Conservation (phyloP, 2,329 filamentous ascomycete species). For the Ophiostoma ips region DNA sequence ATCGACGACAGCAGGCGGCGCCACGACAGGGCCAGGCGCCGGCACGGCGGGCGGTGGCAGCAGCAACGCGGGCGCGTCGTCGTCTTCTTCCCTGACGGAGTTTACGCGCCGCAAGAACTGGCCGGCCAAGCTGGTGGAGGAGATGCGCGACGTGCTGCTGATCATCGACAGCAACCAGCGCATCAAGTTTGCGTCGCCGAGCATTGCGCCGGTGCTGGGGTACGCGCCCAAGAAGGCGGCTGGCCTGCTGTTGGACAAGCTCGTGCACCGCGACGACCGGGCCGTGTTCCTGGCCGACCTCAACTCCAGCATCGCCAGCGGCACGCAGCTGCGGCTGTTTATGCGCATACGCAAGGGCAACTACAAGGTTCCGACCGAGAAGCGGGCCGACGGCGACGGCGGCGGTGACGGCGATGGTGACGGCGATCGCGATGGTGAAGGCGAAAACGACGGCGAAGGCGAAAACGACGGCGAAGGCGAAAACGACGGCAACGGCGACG, state of each 20-base stretch:
- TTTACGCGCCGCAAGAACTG: conserved; percentile 56
- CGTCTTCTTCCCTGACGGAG: conserved; percentile 41
- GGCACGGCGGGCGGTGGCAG: conserved; percentile 13
- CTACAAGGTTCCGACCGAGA: background rate
- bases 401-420: background rate
- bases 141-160: conserved; percentile 77
- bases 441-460: background rate
- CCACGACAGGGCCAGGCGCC: conserved; percentile 26
- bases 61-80: background rate
- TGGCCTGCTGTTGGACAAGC: conserved; percentile 64
- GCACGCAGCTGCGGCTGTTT: conserved; percentile 69
- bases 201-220: conserved; percentile 59
- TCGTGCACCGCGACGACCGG: conserved; percentile 75
- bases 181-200: conserved; percentile 76
- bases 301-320: conserved; percentile 73
- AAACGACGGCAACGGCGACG: background rate
- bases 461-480: background rate
- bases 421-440: too few species aligned
- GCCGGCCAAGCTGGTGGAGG: conserved; percentile 79
- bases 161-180: conserved; percentile 75
- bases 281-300: conserved; percentile 73
- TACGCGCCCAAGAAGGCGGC: conserved; percentile 57
- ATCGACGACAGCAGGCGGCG: conserved; percentile 11
- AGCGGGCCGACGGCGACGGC: background rate
- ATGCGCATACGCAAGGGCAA: conserved; percentile 41